Evolutionary conservation across 2,329 filamentous ascomycete genomes (phyloP).

Genomic region (Phaeosphaeriaceae sp.): DNA sequence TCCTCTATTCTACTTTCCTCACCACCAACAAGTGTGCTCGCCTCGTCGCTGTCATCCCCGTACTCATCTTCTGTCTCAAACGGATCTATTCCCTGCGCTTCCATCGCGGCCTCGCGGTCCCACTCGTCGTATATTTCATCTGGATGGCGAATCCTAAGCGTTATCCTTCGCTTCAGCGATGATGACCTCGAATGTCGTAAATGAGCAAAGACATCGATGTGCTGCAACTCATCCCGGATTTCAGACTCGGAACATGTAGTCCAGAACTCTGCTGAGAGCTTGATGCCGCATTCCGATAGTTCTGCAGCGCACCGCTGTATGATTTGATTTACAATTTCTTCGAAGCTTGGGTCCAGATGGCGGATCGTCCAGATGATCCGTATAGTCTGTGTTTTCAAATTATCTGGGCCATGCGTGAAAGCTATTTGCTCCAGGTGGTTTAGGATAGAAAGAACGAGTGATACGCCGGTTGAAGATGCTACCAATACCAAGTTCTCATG

Average conservation of each 20-base stretch:
- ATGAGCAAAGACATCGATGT: constrained; percentile 34
- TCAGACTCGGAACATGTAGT: constrained; percentile 25
- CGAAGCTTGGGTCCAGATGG: constrained; percentile 36
- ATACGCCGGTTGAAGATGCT: constrained; percentile 33
- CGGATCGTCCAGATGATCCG: constrained; percentile 30
- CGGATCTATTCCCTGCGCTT: constrained; percentile 7
- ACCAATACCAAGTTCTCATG: constrained; percentile 32
- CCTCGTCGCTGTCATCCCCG: constrained; percentile 18
- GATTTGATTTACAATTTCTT: constrained; percentile 22
- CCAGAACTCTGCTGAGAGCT: constrained; percentile 22
- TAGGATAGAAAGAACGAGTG: constrained; percentile 32
- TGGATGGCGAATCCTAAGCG: constrained; percentile 29
- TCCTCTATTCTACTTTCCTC: constrained; percentile 3
- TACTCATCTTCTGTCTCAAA: constrained; percentile 5
- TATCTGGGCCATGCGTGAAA: constrained; percentile 1
- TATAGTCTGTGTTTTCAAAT: constrained; percentile 17
- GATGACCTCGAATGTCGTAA: constrained; percentile 14
- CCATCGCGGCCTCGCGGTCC: constrained; percentile 19
- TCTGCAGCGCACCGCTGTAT: constrained; percentile 16
- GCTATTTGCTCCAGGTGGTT: constrained; percentile 33
- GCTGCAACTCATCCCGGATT: background rate
- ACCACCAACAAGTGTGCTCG: constrained; percentile 27
- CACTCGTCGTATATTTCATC: constrained; percentile 28
- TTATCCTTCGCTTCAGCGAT: constrained; percentile 6
- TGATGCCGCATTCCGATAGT: constrained; percentile 24